Percentiles rank a stretch among this genome's conserved stretches.
Conservation (phyloP, 352 stramenopile species). For the Phytophthora tentaculata region DNA sequence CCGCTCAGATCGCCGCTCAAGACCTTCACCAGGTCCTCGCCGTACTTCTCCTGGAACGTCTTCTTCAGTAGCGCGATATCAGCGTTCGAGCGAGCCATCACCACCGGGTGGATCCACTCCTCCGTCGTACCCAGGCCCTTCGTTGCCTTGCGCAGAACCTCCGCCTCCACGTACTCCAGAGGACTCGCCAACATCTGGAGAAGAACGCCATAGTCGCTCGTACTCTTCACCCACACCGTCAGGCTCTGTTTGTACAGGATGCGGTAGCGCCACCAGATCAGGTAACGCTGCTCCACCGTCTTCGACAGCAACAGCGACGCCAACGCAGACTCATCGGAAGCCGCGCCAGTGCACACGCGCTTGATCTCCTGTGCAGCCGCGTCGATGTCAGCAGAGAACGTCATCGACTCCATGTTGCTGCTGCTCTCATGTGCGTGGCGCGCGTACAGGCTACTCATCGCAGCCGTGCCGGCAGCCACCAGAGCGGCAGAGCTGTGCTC, state of each 20-base stretch:
- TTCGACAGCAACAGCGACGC: conserved; percentile 24
- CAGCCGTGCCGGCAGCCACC: conserved; percentile 3
- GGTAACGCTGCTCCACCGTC: conserved; percentile 29
- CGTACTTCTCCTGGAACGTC: conserved; percentile 63
- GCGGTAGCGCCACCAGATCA: conserved; percentile 33
- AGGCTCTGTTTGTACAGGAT: conserved; percentile 66
- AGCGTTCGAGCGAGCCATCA: conserved; percentile 61
- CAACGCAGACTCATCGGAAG: conserved; percentile 29
- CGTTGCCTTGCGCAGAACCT: conserved; percentile 62
- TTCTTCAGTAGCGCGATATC: conserved; percentile 81
- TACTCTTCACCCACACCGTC: conserved; percentile 58
- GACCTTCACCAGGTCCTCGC: conserved; percentile 55
- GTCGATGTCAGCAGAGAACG: conserved; percentile 49
- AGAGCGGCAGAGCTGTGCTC: conserved; percentile 10
- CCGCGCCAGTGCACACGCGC: conserved; percentile 22
- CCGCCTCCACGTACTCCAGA: conserved; percentile 59
- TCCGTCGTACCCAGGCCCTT: conserved; percentile 67
- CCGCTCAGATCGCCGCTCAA: conserved; percentile 57
- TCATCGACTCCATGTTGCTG: conserved; percentile 24
- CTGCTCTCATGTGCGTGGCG: conserved; percentile 19
- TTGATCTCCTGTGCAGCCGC: conserved; percentile 54
- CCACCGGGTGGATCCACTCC: conserved; percentile 59
- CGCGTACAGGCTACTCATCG: conserved; percentile 21
- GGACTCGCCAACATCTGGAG: conserved; percentile 49
- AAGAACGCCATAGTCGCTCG: conserved; percentile 57